A percentile compares a stretch with the other conserved stretches of the same genome.
Evolutionary conservation across 306 rosid genomes (phyloP).

Genomic region (Quercus ilex): DNA sequence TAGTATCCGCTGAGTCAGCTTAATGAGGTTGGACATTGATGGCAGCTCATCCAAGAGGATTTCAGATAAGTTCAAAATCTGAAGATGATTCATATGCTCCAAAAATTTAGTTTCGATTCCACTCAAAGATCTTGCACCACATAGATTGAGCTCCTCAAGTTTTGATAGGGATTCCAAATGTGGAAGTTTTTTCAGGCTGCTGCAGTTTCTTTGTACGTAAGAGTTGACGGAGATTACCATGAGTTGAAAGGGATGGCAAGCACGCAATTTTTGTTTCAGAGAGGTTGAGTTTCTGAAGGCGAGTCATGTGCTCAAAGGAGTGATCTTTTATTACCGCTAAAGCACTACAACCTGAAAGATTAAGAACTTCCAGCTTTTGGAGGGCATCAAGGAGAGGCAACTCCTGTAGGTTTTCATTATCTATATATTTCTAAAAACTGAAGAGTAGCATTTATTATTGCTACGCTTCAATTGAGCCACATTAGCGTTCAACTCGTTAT

Average conservation of each 20-base stretch:
- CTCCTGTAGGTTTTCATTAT: no score
- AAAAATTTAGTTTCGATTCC: conserved; percentile 6
- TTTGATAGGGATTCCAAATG: conserved; percentile 5
- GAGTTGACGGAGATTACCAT: conserved; percentile 23
- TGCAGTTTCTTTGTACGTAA: conserved; percentile 22
- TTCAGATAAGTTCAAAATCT: conserved; percentile 26
- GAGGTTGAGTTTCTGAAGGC: conserved; percentile 29
- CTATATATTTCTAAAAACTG: no score
- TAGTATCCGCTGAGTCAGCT: conserved; percentile 27
- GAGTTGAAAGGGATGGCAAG: conserved; percentile 25
- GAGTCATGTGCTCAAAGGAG: not conserved
- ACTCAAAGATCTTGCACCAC: not conserved
- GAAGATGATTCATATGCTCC: conserved; percentile 7
- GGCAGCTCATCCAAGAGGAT: not conserved
- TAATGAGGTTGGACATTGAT: not conserved
- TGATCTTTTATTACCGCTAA: not conserved
- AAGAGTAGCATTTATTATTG: no score
- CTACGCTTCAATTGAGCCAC: no score
- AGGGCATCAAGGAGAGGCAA: no score
- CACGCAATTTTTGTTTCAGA: conserved; percentile 8
- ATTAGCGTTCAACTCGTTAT: no score
- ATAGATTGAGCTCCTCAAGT: not conserved
- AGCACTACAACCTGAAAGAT: conserved; percentile 4
- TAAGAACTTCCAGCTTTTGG: no score
- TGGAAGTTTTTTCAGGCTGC: conserved; percentile 10